phyloP scores from a whole-genome alignment of 2,329 filamentous ascomycete genomes.

The Aspergillus alliaceus region DNA sequence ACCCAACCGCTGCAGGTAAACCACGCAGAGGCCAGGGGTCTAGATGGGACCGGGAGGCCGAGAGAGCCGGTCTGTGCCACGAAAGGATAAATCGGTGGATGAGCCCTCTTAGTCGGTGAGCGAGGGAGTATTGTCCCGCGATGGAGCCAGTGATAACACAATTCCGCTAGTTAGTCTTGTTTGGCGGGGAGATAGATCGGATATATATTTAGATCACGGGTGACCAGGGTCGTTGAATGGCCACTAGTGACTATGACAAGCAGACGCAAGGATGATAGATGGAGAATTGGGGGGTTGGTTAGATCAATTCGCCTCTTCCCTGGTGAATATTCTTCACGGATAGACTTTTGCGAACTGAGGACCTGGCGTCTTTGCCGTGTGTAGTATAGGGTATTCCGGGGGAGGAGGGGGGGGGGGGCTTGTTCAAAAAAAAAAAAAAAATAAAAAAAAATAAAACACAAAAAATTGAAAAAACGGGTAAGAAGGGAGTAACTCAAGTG shows the following conservation, averaged over 20 bases:
- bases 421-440: background rate
- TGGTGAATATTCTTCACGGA: background rate
- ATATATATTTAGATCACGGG: constrained; percentile 24
- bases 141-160: constrained; percentile 3
- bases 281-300: constrained; percentile 3
- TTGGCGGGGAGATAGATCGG: constrained; percentile 21
- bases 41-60: background rate
- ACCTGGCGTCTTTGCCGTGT: background rate
- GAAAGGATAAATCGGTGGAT: background rate
- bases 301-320: background rate
- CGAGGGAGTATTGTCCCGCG: background rate
- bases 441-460: background rate
- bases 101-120: background rate
- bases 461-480: background rate
- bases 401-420: background rate
- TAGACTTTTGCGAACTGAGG: no score
- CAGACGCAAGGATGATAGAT: constrained; percentile 4
- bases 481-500: constrained; percentile 2
- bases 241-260: constrained; percentile 4
- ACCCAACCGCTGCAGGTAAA: constrained; percentile 2
- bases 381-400: background rate
- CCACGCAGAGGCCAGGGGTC: constrained; percentile 11
- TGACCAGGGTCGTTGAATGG: background rate
- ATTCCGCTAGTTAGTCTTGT: constrained; percentile 7
- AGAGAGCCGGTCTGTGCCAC: background rate